These are phyloP conservation scores for Polyporus tsugae DNA, from an alignment of 1,284 basidiomycete genomes.

Conservation along the genomic window DNA sequence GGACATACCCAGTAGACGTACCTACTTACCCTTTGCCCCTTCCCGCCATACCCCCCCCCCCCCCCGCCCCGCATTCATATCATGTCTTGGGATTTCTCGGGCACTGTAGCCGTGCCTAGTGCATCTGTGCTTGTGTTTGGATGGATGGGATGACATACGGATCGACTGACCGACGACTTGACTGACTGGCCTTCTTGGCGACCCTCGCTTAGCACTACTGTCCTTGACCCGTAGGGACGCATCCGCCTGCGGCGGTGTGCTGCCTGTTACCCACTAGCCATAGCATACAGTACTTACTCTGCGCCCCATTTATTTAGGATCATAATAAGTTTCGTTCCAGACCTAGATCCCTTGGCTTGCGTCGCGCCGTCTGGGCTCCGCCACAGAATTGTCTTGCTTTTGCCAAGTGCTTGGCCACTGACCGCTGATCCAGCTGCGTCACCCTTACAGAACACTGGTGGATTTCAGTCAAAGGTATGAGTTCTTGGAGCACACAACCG, in stretches of 20 bases:
- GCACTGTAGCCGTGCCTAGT: not conserved
- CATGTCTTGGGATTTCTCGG: not conserved
- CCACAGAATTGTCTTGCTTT: no score
- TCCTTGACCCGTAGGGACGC: constrained; percentile 16
- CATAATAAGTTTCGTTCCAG: not conserved
- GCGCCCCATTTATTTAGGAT: not conserved
- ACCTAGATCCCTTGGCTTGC: not conserved
- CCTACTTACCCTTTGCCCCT: not conserved
- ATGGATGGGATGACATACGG: constrained; percentile 12
- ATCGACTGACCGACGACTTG: constrained; percentile 9
- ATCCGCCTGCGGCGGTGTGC: not conserved
- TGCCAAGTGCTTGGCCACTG: not conserved
- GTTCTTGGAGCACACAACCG: not conserved
- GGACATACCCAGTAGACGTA: not conserved
- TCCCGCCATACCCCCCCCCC: not conserved
- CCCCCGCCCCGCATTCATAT: not conserved
- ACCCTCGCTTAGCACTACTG: constrained; percentile 17
- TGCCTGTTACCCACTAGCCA: not conserved
- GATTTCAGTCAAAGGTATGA: not conserved
- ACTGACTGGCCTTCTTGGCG: not conserved
- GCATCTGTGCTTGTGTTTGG: constrained; percentile 1
- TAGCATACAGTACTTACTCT: constrained; percentile 1
- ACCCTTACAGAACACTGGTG: not conserved
- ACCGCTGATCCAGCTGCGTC: no score
- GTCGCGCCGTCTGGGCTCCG: not conserved